Percentiles rank a stretch among this genome's conserved stretches.
phyloP scores from a whole-genome alignment of 2,329 filamentous ascomycete species.

The Neofusicoccum umdonicola region DNA sequence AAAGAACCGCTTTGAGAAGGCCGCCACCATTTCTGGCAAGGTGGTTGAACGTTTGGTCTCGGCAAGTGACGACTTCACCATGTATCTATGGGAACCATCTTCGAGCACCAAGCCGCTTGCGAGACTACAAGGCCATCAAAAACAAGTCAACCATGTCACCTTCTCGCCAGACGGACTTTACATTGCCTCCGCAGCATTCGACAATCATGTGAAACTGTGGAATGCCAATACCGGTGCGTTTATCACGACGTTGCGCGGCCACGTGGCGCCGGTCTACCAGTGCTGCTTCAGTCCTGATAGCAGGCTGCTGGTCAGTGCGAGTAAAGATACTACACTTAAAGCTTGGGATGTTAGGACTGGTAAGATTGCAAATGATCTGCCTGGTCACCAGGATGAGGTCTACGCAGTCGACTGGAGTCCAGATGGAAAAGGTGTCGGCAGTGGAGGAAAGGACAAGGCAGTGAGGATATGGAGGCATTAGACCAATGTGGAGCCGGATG shows the following conservation, averaged over 20 bases:
- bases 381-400: conserved; percentile 88
- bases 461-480: conserved; percentile 65
- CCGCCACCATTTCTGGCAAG: conserved; percentile 71
- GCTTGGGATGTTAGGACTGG: conserved; percentile 88
- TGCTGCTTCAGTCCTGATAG: conserved; percentile 91
- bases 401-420: conserved; percentile 95
- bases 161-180: conserved; percentile 88
- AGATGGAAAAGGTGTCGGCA: conserved; percentile 83
- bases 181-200: conserved; percentile 86
- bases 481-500: not conserved
- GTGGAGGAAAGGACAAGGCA: conserved; percentile 87
- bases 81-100: conserved; percentile 90
- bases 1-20: conserved; percentile 79
- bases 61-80: conserved; percentile 91
- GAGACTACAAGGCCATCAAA: conserved; percentile 90
- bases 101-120: conserved; percentile 73
- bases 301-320: conserved; percentile 79
- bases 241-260: conserved; percentile 81
- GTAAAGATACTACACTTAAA: conserved; percentile 91
- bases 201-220: conserved; percentile 95
- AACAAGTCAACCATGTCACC: conserved; percentile 92
- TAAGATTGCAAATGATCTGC: conserved; percentile 78
- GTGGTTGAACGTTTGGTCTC: conserved; percentile 83
- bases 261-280: conserved; percentile 90
- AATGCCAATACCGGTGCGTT: conserved; percentile 74